Conservation (phyloP, 75 land plant species). For the Gnetum montanum region DNA sequence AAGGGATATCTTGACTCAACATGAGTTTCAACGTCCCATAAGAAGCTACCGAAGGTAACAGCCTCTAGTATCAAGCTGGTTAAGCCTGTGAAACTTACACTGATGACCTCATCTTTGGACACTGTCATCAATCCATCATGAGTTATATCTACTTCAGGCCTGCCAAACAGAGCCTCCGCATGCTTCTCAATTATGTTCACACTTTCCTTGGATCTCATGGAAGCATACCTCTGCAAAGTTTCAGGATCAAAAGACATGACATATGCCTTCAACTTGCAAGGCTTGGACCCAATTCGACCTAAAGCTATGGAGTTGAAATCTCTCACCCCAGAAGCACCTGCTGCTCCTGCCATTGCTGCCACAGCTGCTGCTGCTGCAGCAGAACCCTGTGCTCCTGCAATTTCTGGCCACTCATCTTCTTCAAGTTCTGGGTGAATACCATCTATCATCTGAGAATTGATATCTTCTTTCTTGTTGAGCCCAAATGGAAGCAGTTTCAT, state of each 20-base stretch:
- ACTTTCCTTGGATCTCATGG: conserved; percentile 59
- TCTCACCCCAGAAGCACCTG: conserved; percentile 11
- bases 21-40: conserved; percentile 70
- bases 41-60: conserved; percentile 70
- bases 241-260: conserved; percentile 74
- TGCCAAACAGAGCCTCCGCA: conserved; percentile 71
- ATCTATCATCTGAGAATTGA: conserved; percentile 5
- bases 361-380: conserved; percentile 4
- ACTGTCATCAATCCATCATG: conserved; percentile 40
- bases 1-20: conserved; percentile 69
- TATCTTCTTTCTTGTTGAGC: conserved; percentile 10
- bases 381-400: conserved; percentile 24
- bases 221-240: conserved; percentile 60
- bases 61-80: conserved; percentile 61
- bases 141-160: conserved; percentile 41
- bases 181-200: conserved; percentile 66
- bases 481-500: conserved; percentile 44
- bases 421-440: conserved; percentile 13
- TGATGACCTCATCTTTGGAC: conserved; percentile 42
- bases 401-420: conserved; percentile 11
- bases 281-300: conserved; percentile 21
- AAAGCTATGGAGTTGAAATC: conserved; percentile 25
- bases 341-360: conserved; percentile 19
- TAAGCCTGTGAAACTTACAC: conserved; percentile 48
- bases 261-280: conserved; percentile 38